Evolutionary conservation across 169 alveolate species (phyloP).

Genomic region (Plasmodium reichenowi): DNA sequence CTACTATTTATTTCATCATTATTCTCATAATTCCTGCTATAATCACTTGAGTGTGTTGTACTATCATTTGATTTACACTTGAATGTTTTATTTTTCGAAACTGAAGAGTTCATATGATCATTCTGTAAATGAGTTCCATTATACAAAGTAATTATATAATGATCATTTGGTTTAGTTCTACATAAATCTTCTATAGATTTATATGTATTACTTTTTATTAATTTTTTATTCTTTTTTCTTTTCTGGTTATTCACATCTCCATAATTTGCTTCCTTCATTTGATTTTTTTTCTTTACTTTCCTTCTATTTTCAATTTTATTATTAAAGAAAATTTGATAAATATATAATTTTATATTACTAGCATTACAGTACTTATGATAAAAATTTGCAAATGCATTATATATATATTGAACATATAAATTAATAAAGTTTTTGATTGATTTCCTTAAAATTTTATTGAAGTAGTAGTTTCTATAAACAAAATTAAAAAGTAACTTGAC

Average conservation of each 20-base stretch:
- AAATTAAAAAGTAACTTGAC: conserved; percentile 25
- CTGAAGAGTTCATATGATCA: conserved; percentile 13
- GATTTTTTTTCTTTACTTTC: too few species aligned
- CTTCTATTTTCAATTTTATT: conserved; percentile 33
- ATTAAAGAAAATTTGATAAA: conserved; percentile 31
- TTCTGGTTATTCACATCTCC: neutral
- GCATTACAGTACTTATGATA: conserved; percentile 26
- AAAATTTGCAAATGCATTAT: conserved; percentile 22
- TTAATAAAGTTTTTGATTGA: conserved; percentile 18
- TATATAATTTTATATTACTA: conserved; percentile 11
- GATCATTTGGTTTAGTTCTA: conserved; percentile 34
- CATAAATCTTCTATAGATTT: conserved; percentile 8
- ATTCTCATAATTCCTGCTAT: conserved; percentile 26
- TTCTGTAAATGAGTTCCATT: conserved; percentile 44
- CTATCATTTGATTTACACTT: conserved; percentile 38
- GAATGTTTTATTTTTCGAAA: conserved; percentile 16
- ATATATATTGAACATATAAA: conserved; percentile 38
- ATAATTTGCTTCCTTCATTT: neutral
- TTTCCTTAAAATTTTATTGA: conserved; percentile 23
- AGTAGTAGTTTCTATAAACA: conserved; percentile 14
- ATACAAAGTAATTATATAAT: conserved; percentile 56
- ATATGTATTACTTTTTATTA: conserved; percentile 14
- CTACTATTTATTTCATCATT: conserved; percentile 33
- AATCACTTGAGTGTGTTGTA: conserved; percentile 41
- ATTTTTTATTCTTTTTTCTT: conserved; percentile 12